Evolutionary conservation across 2,329 filamentous ascomycete genomes (phyloP).

Genomic region (Claviceps arundinis): DNA sequence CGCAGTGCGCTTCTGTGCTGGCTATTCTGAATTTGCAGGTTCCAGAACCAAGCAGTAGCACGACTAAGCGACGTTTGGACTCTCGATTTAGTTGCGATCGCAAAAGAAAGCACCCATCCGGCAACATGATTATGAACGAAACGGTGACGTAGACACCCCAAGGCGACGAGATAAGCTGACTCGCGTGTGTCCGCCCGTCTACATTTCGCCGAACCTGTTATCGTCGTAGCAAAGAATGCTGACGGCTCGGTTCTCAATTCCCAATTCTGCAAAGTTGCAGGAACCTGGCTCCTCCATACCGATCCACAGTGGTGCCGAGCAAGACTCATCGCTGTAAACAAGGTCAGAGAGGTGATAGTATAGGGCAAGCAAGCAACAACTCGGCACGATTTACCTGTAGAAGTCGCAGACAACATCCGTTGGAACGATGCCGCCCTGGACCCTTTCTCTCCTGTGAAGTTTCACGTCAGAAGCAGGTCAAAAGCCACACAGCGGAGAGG

Average conservation of each 20-base stretch:
- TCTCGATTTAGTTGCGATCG: too few relatives aligned
- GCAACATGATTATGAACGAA: neutral
- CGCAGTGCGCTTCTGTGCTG: neutral
- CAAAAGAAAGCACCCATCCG: too few relatives aligned
- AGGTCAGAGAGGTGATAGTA: neutral
- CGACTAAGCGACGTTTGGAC: too few relatives aligned
- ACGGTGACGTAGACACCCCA: too few relatives aligned
- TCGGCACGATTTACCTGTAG: neutral
- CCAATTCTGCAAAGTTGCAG: slow-evolving; percentile 1
- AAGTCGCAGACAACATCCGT: slow-evolving; percentile 1
- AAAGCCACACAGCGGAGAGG: too few relatives aligned
- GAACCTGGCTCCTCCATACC: slow-evolving; percentile 4
- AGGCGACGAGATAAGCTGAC: neutral
- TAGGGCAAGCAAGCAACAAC: neutral
- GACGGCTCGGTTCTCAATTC: slow-evolving; percentile 1
- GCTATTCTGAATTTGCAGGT: neutral
- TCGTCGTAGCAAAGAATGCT: slow-evolving; percentile 4
- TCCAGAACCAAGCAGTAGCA: neutral
- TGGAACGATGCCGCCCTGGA: neutral
- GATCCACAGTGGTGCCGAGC: slow-evolving; percentile 3
- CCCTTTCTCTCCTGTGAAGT: neutral
- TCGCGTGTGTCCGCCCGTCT: neutral
- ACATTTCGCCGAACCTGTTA: neutral
- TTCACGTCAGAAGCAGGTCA: neutral
- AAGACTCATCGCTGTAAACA: slow-evolving; percentile 2